These are phyloP conservation scores for Colletotrichum karsti DNA, from an alignment of 2,329 filamentous ascomycete genomes.

Conservation along the genomic window DNA sequence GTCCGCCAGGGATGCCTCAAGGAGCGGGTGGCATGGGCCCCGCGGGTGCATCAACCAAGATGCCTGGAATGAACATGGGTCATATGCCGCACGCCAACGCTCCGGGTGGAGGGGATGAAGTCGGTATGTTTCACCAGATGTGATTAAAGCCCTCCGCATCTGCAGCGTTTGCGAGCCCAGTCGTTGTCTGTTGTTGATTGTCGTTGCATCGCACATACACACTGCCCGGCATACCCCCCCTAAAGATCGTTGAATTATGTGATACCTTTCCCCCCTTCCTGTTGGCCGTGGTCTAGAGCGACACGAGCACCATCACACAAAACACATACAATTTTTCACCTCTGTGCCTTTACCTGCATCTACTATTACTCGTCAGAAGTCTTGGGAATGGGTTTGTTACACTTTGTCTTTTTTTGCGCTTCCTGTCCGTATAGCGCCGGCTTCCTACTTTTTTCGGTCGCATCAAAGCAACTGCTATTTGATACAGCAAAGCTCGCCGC, in stretches of 20 bases:
- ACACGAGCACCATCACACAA: slow-evolving; percentile 26
- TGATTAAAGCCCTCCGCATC: slow-evolving; percentile 60
- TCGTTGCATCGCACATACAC: slow-evolving; percentile 33
- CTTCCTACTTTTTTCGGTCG: slow-evolving; percentile 41
- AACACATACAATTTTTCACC: slow-evolving; percentile 25
- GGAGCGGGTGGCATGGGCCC: slow-evolving; percentile 70
- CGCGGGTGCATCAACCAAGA: slow-evolving; percentile 64
- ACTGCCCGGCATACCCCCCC: slow-evolving; percentile 26
- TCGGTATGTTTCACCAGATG: slow-evolving; percentile 99
- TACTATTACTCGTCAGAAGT: slow-evolving; percentile 28
- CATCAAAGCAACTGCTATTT: slow-evolving; percentile 40
- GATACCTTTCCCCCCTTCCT: slow-evolving; percentile 41
- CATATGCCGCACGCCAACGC: slow-evolving; percentile 76
- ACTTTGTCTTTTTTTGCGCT: slow-evolving; percentile 33
- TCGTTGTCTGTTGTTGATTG: slow-evolving; percentile 31
- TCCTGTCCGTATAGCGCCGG: slow-evolving; percentile 28
- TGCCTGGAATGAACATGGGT: slow-evolving; percentile 75
- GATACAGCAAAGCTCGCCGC: slow-evolving; percentile 45
- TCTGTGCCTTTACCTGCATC: slow-evolving; percentile 27
- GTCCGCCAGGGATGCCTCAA: slow-evolving; percentile 71
- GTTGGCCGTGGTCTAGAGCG: slow-evolving; percentile 27
- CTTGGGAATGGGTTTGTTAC: slow-evolving; percentile 42
- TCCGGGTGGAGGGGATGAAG: slow-evolving; percentile 79
- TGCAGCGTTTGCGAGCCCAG: slow-evolving; percentile 45
- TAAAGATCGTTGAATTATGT: slow-evolving; percentile 34